These are phyloP conservation scores for Gilbertella persicaria DNA, from an alignment of 371 early-diverging fungal genomes.

Conservation along the genomic window DNA sequence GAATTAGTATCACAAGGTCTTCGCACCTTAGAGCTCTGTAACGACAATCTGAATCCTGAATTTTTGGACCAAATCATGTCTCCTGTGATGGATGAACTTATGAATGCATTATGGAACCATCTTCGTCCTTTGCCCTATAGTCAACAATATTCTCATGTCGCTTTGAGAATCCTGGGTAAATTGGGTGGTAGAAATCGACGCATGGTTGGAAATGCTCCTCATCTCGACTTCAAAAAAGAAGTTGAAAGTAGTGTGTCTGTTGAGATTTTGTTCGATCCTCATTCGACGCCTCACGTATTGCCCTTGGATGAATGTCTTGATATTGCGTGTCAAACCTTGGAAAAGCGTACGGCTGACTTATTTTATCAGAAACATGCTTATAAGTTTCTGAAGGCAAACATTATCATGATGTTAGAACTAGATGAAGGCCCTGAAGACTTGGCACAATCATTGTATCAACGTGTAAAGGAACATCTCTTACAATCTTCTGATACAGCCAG, in stretches of 20 bases:
- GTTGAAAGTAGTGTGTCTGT: constrained; percentile 66
- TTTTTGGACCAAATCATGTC: constrained; percentile 96
- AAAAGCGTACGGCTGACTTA: constrained; percentile 49
- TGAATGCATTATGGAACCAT: constrained; percentile 92
- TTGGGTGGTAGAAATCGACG: constrained; percentile 91
- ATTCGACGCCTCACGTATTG: constrained; percentile 51
- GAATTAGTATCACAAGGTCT: constrained; percentile 95
- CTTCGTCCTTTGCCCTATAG: constrained; percentile 86
- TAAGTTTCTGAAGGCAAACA: constrained; percentile 68
- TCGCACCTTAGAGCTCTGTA: constrained; percentile 96
- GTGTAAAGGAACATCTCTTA: constrained; percentile 37
- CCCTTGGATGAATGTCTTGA: constrained; percentile 58
- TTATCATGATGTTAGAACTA: constrained; percentile 71
- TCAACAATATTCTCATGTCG: constrained; percentile 78
- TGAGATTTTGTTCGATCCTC: constrained; percentile 62
- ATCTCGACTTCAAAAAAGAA: constrained; percentile 48
- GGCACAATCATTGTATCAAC: constrained; percentile 48
- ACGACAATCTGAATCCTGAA: constrained; percentile 97
- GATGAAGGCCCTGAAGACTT: constrained; percentile 60
- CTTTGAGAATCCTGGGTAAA: constrained; percentile 96
- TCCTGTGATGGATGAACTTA: constrained; percentile 91
- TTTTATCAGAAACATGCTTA: constrained; percentile 71
- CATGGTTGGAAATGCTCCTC: constrained; percentile 70
- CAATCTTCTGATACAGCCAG: background rate
- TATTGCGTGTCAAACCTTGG: constrained; percentile 62